These are phyloP conservation scores for Ilyonectria destructans DNA, from an alignment of 2,329 filamentous ascomycete genomes.

Conservation along the genomic window DNA sequence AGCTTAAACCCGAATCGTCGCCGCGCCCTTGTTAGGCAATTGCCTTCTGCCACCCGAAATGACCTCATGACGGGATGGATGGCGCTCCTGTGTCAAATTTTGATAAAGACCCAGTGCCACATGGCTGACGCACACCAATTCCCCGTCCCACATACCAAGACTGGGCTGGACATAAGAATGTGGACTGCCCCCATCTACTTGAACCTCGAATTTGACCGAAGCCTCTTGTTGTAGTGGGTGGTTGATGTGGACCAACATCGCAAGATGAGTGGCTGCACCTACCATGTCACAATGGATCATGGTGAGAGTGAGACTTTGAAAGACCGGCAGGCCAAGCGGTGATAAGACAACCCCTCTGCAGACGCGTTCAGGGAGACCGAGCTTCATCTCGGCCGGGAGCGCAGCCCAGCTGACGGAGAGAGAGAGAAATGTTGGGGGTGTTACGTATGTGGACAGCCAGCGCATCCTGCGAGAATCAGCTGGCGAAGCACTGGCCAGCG, in stretches of 20 bases:
- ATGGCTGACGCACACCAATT: not conserved
- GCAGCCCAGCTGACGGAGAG: not conserved
- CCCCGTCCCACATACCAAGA: not conserved
- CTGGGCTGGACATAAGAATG: not conserved
- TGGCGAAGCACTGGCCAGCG: not conserved
- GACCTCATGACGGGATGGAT: not conserved
- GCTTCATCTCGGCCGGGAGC: not conserved
- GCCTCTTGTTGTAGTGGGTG: not conserved
- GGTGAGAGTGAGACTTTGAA: not conserved
- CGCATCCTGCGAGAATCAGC: not conserved
- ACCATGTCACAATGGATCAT: not conserved
- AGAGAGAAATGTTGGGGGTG: not conserved
- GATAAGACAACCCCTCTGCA: not conserved
- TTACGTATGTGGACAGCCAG: not conserved
- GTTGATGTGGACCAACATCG: not conserved
- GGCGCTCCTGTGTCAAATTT: not conserved
- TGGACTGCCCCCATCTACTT: not conserved
- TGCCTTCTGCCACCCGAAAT: not conserved
- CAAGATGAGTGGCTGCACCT: not conserved
- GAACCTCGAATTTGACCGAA: not conserved
- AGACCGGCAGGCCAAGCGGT: not conserved
- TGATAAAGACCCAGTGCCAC: not conserved
- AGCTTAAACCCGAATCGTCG: not conserved
- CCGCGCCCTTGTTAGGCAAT: not conserved
- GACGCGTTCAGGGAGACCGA: not conserved